Evolutionary conservation across 257 asterid genomes (phyloP).

Genomic region (Fraxinus quadrangulata): DNA sequence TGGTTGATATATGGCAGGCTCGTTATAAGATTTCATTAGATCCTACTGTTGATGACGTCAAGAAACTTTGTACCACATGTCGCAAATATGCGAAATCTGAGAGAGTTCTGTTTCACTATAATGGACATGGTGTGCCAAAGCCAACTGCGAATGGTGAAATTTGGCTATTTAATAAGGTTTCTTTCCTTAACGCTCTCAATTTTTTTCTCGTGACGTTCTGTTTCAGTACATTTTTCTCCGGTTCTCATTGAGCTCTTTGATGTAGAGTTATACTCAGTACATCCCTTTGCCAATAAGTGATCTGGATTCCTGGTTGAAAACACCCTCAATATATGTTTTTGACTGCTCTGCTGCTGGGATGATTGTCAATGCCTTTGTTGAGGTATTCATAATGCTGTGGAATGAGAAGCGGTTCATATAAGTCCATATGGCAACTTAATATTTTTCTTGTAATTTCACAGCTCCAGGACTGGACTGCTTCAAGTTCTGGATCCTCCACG

Average conservation of each 20-base stretch:
- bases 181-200: background rate
- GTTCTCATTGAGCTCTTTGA: slow-evolving; percentile 35
- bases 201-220: slow-evolving; percentile 22
- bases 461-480: slow-evolving; percentile 77
- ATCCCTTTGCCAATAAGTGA: slow-evolving; percentile 88
- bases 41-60: slow-evolving; percentile 97
- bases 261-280: slow-evolving; percentile 93
- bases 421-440: slow-evolving; percentile 1
- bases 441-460: slow-evolving; percentile 33
- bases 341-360: slow-evolving; percentile 99
- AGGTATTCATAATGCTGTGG: slow-evolving; percentile 42
- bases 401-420: slow-evolving; percentile 1
- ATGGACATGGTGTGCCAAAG: slow-evolving; percentile 99
- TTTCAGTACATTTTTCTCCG: slow-evolving; percentile 13
- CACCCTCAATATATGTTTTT: slow-evolving; percentile 95
- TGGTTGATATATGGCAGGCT: slow-evolving; percentile 56
- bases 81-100: slow-evolving; percentile 95
- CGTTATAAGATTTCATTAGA: slow-evolving; percentile 84
- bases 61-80: slow-evolving; percentile 88
- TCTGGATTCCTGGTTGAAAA: slow-evolving; percentile 94
- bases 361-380: slow-evolving; percentile 82
- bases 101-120: slow-evolving; percentile 95
- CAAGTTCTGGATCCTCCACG: slow-evolving; percentile 52
- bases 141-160: slow-evolving; percentile 96
- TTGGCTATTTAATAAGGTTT: slow-evolving; percentile 95